Evolutionary conservation across 306 rosid genomes (phyloP).

Genomic region (Glycyrrhiza uralensis): DNA sequence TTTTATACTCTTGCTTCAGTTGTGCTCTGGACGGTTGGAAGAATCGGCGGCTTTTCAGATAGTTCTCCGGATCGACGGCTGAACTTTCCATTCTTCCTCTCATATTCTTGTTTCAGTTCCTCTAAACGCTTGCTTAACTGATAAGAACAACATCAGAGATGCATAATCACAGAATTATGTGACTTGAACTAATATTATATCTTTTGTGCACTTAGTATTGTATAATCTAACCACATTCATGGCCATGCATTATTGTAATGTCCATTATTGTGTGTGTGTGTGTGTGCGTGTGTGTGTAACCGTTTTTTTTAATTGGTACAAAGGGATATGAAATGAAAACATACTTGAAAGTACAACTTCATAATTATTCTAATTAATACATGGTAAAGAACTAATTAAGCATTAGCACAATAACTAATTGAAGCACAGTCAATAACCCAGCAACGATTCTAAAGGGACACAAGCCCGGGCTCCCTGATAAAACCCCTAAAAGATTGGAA

Average conservation of each 20-base stretch:
- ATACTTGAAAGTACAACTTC: neutral
- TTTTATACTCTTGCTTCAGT: conserved; percentile 12
- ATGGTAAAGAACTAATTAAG: neutral
- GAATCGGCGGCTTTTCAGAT: conserved; percentile 30
- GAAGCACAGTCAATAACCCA: conserved; percentile 3
- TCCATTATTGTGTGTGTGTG: too few species aligned
- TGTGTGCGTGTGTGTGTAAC: neutral
- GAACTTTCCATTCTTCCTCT: conserved; percentile 56
- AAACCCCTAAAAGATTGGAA: too few species aligned
- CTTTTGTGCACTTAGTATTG: neutral
- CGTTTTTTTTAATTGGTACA: neutral
- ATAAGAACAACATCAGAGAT: conserved; percentile 5
- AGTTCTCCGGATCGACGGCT: conserved; percentile 26
- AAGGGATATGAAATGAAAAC: neutral
- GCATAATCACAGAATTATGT: neutral
- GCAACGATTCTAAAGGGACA: too few species aligned
- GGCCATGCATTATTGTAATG: neutral
- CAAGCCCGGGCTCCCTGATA: too few species aligned
- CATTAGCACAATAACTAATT: neutral
- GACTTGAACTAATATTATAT: neutral
- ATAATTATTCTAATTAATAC: neutral
- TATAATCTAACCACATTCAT: neutral
- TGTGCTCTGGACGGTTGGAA: conserved; percentile 14
- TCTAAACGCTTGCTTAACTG: conserved; percentile 80
- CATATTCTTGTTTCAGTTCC: conserved; percentile 64